Evolutionary conservation across 2,329 filamentous ascomycete species (phyloP), one percentile per base, ranked within the genome.

Genomic region (Calonectria honghensis): DNA sequence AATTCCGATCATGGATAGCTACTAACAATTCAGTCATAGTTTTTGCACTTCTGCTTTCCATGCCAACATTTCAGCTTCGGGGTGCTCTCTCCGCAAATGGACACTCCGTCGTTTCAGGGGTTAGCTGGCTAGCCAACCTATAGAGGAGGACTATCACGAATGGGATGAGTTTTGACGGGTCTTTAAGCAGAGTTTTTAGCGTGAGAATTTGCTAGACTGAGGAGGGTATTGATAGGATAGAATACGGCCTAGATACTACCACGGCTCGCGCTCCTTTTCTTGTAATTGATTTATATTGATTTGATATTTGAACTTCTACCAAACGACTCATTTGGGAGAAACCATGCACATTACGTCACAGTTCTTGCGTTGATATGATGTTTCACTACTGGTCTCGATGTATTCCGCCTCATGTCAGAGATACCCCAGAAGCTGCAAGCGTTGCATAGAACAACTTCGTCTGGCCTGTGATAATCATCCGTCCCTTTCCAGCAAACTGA

Each of bases 401-500:
- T 14, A n/a, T 27, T 10, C 57, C 7, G 4, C 7, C 2, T 66
- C 14, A 80, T 13, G 27, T 76, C 14, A 80, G 20, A 2, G 76
- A 48, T 2, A 63, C 68, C 1, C 79, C 79, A 2, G 75, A 78
- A 32, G 78, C 79, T 9, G 76, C 77, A 10, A 80, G 51, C 1
- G 77, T 81, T 7, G 79, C 84, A 65, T 85, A 84, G 50, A 82
- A 86, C 31, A 86, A 59, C 31, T 82, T 82, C 3, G 84, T 86
- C 71, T 83, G 79, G 5, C 83, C 84, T 57, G 79, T 81, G 20
- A 86, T 84, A 6, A 86, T 70, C 83, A 86, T 82, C 0, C 82
- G 79, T 4, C 85, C 85, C 1, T 82, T 70, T 2, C 84, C 83
- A 6, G 83, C 86, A 69, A 89, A 88, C 75, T 87, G 85, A 72